phyloP scores from a whole-genome alignment of 73 alveolate species.

The Paramecium sonneborni region DNA sequence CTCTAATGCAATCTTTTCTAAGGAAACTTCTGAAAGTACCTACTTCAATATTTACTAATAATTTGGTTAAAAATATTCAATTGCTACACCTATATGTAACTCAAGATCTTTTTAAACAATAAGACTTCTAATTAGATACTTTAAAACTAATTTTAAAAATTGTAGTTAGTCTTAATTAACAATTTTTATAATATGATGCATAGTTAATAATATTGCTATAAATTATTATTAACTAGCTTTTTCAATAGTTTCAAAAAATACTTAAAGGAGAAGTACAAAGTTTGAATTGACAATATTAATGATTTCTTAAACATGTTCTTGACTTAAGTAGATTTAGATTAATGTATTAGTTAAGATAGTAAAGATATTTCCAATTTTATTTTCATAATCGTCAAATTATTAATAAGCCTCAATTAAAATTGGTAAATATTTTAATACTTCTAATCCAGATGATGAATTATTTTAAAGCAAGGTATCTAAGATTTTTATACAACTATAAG shows the following conservation, averaged over 20 bases:
- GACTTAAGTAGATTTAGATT: neutral
- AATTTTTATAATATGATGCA: neutral
- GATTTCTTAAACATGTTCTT: neutral
- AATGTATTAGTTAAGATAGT: neutral
- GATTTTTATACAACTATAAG: neutral
- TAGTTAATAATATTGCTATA: neutral
- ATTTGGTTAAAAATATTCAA: too few species aligned
- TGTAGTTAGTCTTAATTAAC: neutral
- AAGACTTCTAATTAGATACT: neutral
- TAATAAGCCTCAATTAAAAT: neutral
- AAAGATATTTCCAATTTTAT: neutral
- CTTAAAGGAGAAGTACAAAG: neutral
- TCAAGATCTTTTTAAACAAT: neutral
- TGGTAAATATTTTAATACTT: neutral
- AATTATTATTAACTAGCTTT: conserved; percentile 11
- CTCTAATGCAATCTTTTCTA: neutral
- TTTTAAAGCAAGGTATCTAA: neutral
- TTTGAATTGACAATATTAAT: neutral
- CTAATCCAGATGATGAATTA: neutral
- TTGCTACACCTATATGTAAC: conserved; percentile 21
- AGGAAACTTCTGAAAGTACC: neutral
- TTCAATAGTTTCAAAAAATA: neutral
- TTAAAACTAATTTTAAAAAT: neutral
- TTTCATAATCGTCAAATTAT: neutral
- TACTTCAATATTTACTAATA: too few species aligned